Evolutionary conservation across 352 stramenopile species (phyloP).

Genomic region (Elongisporangium senticosum): DNA sequence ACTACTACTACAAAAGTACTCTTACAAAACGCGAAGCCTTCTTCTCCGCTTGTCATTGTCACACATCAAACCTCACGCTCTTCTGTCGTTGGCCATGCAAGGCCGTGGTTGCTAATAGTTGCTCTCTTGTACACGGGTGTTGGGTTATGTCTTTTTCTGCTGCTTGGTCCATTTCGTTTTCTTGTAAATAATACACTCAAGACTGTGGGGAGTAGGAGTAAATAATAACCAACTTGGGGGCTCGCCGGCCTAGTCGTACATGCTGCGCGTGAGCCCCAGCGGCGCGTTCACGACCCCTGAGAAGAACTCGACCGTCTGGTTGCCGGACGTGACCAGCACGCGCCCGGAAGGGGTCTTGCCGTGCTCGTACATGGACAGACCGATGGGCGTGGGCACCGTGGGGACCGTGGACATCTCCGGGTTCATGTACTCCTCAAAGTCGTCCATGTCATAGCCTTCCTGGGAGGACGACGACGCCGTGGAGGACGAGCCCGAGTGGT

Average conservation of each 20-base stretch:
- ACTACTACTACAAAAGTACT: too few species aligned
- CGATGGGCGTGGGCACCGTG: conserved; percentile 61
- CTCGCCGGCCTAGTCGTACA: conserved; percentile 33
- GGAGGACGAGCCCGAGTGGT: conserved; percentile 58
- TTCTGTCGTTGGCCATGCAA: neutral
- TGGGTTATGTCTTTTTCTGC: too few species aligned
- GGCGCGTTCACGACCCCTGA: conserved; percentile 73
- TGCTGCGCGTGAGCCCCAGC: conserved; percentile 37
- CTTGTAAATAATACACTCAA: conserved; percentile 30
- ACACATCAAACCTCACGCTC: too few species aligned
- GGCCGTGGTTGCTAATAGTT: conserved; percentile 13
- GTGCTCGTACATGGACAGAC: conserved; percentile 67
- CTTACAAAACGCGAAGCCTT: too few species aligned
- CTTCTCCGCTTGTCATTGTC: too few species aligned
- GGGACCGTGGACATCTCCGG: conserved; percentile 76
- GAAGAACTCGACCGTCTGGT: conserved; percentile 87
- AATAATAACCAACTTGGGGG: too few species aligned
- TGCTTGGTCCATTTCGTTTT: conserved; percentile 4
- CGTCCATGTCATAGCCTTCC: conserved; percentile 71
- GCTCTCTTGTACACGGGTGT: conserved; percentile 22
- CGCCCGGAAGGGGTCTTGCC: conserved; percentile 74
- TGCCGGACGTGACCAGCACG: conserved; percentile 68
- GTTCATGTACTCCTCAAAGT: conserved; percentile 60
- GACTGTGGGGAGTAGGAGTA: conserved; percentile 12
- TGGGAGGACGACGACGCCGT: conserved; percentile 76